Conservation (phyloP, 371 early-diverging fungal species). For the Dinochytrium kinnereticum region DNA sequence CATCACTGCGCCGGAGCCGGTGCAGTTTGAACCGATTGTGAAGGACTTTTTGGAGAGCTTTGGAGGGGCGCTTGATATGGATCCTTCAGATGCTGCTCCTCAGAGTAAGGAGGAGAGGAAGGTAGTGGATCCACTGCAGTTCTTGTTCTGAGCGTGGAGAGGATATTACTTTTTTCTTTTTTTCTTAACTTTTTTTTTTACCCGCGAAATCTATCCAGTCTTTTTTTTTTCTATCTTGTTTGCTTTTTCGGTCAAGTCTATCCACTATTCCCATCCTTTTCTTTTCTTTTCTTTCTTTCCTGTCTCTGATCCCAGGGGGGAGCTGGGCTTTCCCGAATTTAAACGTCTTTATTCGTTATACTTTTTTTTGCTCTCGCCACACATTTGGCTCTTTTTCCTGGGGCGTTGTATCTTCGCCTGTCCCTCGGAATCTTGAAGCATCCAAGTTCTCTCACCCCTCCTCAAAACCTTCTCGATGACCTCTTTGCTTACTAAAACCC, state of each 20-base stretch:
- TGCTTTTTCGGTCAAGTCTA: too few species aligned
- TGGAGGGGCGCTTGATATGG: neutral
- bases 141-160: conserved; percentile 12
- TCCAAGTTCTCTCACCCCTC: too few species aligned
- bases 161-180: neutral
- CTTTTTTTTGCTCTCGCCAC: too few species aligned
- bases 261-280: neutral
- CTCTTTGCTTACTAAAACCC: too few species aligned
- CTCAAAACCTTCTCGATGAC: too few species aligned
- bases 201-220: too few species aligned
- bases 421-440: too few species aligned
- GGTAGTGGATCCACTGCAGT: conserved; percentile 12
- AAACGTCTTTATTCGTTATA: too few species aligned
- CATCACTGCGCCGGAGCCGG: neutral
- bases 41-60: neutral
- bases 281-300: neutral
- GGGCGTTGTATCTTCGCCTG: too few species aligned
- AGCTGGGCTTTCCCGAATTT: too few species aligned
- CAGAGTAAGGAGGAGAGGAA: conserved; percentile 16
- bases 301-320: too few species aligned
- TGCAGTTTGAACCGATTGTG: neutral
- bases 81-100: neutral
- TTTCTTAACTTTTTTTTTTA: neutral
- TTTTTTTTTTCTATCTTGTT: neutral
- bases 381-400: too few species aligned